Base-by-base conservation (phyloP, 1,139 yeast species). In the Pichia sp. region DNA sequence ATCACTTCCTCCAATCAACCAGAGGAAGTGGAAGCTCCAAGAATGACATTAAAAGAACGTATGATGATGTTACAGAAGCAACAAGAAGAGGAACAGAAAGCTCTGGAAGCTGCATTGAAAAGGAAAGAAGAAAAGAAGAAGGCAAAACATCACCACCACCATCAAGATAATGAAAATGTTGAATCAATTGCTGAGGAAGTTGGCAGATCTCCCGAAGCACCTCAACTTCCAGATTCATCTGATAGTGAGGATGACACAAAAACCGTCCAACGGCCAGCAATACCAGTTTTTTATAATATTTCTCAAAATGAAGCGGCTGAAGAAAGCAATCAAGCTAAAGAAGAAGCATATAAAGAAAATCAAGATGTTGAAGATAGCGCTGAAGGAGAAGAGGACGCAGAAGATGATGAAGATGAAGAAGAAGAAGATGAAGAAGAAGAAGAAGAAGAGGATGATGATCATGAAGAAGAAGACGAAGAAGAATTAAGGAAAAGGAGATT, bases 31-130 rank as follows among this genome's bases (percentile, higher is more conserved):
- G 78, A 70, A 27, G 76, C 69, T 26, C 96, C 96, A 11, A 82
- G 84, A 55, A 66, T 89, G 68, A 82, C 95, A 47, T 70, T 92
- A 58, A 85, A 85, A 60, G 97, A 92, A 54, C 75, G 97, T 53
- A 87, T 92, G 60, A 87, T 87, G 10, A 61, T 87, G 58, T 70
- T 92, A 45, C 96, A 90, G 60, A 78, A 87, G 59, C 81, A 81
- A 48, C 96, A 87, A 61, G 76, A 77, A 47, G 87, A 85, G 57
- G 95, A 87, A 58, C 87, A 84, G 6, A 90, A 84, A 54, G 74
- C 85, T 42, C 80, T 78, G 48, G 86, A 75, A 27, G 86, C 84
- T 2, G 75, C 82, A 7, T 52, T 70, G 55, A 74, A 74, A 51
- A 74, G 76, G 55, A 74, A 74, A 49, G 80, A 78, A 51, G 82